These are phyloP conservation scores for Phytophthora fragariae DNA, from an alignment of 352 stramenopile genomes.

Conservation along the genomic window DNA sequence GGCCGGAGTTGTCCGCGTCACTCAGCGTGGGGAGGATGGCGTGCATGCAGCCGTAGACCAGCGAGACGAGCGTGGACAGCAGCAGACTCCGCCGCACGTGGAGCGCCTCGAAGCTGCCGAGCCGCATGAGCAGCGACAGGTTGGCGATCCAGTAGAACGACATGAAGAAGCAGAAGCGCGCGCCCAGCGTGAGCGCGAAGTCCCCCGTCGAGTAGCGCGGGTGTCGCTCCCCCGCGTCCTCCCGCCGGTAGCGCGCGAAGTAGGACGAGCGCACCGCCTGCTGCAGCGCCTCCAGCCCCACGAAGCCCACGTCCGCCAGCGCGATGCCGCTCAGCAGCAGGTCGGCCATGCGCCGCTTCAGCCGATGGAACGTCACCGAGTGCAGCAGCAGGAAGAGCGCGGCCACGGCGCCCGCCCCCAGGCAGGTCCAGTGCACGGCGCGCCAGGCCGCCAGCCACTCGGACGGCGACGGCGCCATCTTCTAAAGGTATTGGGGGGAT, in stretches of 20 bases:
- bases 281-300: conserved; percentile 56
- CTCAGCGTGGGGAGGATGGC: conserved; percentile 45
- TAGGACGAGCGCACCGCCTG: conserved; percentile 57
- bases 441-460: conserved; percentile 56
- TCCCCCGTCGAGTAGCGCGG: conserved; percentile 10
- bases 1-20: conserved; percentile 3
- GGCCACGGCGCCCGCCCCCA: conserved; percentile 43
- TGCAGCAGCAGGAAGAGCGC: conserved; percentile 71
- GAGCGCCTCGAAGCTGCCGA: conserved; percentile 62
- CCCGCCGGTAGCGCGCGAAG: conserved; percentile 43
- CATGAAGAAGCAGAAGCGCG: conserved; percentile 77
- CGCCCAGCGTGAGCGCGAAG: conserved; percentile 50
- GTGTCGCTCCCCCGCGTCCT: conserved; percentile 8
- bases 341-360: conserved; percentile 76
- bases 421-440: conserved; percentile 59
- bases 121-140: conserved; percentile 74
- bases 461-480: conserved; percentile 29
- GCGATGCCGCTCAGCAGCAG: conserved; percentile 74
- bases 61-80: conserved; percentile 53
- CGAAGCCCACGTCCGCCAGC: conserved; percentile 63
- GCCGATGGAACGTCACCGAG: conserved; percentile 61
- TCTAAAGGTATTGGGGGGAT: neutral
- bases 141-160: conserved; percentile 78
- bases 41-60: conserved; percentile 66
- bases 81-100: conserved; percentile 57